These are phyloP conservation scores for Aspergillus hancockii DNA, from an alignment of 495 filamentous ascomycete genomes.

Conservation along the genomic window DNA sequence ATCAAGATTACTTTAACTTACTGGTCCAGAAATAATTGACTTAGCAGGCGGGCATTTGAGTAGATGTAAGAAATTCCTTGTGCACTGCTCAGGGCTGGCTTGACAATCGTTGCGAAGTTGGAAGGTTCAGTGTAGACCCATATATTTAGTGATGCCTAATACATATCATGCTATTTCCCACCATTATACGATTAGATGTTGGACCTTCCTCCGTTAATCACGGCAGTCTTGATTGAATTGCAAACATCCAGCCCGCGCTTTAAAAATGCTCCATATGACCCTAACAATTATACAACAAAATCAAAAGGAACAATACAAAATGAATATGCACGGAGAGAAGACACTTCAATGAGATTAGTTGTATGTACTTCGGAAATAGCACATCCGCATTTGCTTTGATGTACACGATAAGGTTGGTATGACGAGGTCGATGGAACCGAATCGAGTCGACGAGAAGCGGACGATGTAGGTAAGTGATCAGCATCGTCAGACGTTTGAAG, in stretches of 20 bases:
- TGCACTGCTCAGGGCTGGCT: not conserved
- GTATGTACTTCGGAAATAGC: slow-evolving; percentile 16
- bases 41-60: not conserved
- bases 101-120: not conserved
- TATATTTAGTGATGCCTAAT: not conserved
- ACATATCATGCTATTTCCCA: slow-evolving; percentile 11
- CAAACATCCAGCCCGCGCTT: slow-evolving; percentile 2
- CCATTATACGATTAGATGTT: slow-evolving; percentile 4
- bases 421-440: not conserved
- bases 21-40: no score
- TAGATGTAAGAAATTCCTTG: not conserved
- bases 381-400: slow-evolving; percentile 2
- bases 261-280: slow-evolving; percentile 7
- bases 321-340: slow-evolving; percentile 2
- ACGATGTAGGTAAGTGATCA: not conserved
- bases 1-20: no score
- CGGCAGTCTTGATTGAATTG: not conserved
- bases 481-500: not conserved
- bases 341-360: slow-evolving; percentile 15
- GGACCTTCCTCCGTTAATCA: not conserved
- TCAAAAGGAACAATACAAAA: slow-evolving; percentile 7
- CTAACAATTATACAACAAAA: slow-evolving; percentile 8
- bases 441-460: not conserved
- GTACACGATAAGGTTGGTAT: slow-evolving; percentile 10
- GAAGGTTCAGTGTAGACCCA: not conserved